A percentile compares a stretch with the other conserved stretches of the same genome.
Conservation (phyloP, 805 yeast species). For the Candida takata region DNA sequence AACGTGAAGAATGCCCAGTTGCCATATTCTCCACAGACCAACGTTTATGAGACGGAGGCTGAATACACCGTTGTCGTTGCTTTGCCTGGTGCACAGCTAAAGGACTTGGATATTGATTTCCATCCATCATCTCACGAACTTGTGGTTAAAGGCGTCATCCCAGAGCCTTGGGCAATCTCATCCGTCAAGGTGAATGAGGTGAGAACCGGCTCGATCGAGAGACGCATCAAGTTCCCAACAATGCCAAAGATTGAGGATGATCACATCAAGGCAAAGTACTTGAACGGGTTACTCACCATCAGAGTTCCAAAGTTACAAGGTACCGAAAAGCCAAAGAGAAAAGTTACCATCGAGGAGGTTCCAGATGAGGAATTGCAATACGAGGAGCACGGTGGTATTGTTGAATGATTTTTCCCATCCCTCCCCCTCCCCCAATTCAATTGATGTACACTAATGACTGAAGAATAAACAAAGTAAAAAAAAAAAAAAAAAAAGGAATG, state of each 20-base stretch:
- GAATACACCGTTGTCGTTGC: constrained; percentile 43
- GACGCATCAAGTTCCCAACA: constrained; percentile 49
- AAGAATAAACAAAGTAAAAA: too few species aligned
- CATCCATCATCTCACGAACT: constrained; percentile 52
- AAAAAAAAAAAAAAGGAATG: too few species aligned
- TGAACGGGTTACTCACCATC: constrained; percentile 48
- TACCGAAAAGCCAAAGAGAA: constrained; percentile 33
- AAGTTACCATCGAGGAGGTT: constrained; percentile 39
- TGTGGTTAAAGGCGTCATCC: constrained; percentile 41
- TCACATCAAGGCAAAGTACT: constrained; percentile 44
- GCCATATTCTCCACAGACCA: constrained; percentile 54
- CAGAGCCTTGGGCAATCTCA: constrained; percentile 16
- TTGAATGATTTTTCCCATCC: too few species aligned
- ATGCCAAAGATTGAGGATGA: constrained; percentile 47
- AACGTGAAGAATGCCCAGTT: constrained; percentile 25
- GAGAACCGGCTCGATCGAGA: constrained; percentile 49
- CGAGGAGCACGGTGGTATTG: constrained; percentile 27
- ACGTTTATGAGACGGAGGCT: constrained; percentile 45
- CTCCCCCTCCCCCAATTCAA: too few species aligned
- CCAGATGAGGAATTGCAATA: constrained; percentile 41
- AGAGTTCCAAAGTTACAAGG: constrained; percentile 40
- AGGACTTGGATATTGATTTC: constrained; percentile 47
- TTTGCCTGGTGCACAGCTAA: constrained; percentile 52
- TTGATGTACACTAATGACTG: too few species aligned
- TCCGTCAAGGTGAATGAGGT: constrained; percentile 45